A percentile compares a stretch with the other conserved stretches of the same genome.
Evolutionary conservation across 208 protist species (phyloP).

Genomic region (Crithidia mellificae): DNA sequence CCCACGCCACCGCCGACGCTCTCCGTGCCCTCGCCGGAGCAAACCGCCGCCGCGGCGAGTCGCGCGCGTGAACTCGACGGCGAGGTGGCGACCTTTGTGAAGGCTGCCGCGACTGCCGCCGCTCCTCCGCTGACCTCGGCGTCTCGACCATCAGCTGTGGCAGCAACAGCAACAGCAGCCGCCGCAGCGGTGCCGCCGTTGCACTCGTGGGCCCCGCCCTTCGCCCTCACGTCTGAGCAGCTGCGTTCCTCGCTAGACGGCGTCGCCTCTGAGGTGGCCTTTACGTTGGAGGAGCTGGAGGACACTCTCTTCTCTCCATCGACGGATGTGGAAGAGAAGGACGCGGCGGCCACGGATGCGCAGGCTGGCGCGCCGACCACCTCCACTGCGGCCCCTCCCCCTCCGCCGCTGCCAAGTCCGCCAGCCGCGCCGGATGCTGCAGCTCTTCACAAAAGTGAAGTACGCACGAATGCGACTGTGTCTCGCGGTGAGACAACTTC

Average conservation of each 20-base stretch:
- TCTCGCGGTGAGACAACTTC: no score
- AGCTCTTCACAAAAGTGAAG: neutral
- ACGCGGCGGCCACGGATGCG: neutral
- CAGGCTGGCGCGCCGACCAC: no score
- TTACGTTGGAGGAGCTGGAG: constrained; percentile 80
- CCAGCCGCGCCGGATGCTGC: neutral
- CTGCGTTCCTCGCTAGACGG: constrained; percentile 12
- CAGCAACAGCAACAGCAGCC: neutral
- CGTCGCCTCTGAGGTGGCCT: constrained; percentile 56
- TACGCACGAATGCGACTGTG: no score
- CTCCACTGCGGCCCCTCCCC: neutral
- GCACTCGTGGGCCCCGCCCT: constrained; percentile 22
- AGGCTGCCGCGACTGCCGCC: neutral
- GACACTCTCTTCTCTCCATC: constrained; percentile 50
- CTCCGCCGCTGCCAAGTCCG: neutral
- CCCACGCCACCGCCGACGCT: neutral
- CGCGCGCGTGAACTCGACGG: neutral
- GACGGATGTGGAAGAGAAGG: neutral
- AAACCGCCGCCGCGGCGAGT: constrained; percentile 7
- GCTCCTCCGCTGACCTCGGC: neutral
- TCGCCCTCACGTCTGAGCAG: constrained; percentile 14
- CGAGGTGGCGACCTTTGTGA: neutral
- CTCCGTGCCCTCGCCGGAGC: constrained; percentile 1
- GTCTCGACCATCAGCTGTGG: neutral
- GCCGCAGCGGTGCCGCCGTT: neutral